A percentile compares a stretch with the other conserved stretches of the same genome.
Evolutionary conservation across 768 basidiomycete species (phyloP).

Genomic region (Boletus tomentosulus): DNA sequence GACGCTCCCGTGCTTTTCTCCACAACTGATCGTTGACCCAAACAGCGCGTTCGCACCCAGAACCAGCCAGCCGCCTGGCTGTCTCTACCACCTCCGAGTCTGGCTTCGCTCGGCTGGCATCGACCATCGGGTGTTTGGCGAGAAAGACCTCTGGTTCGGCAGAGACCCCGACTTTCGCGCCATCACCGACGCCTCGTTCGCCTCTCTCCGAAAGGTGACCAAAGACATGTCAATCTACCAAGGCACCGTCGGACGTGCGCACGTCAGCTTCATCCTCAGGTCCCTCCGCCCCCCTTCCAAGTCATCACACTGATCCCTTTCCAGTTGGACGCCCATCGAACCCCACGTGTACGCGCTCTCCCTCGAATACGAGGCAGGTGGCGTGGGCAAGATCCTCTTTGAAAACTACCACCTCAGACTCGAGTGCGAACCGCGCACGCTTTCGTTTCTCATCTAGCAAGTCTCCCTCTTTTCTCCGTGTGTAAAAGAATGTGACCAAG

Average conservation of each 20-base stretch:
- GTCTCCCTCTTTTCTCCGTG: conserved; percentile 17
- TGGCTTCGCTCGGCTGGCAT: conserved; percentile 58
- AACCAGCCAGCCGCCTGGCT: conserved; percentile 47
- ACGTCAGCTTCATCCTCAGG: conserved; percentile 55
- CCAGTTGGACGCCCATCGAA: conserved; percentile 44
- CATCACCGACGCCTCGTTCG: conserved; percentile 55
- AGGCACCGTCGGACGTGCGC: conserved; percentile 50
- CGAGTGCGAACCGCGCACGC: conserved; percentile 48
- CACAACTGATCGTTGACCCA: not conserved
- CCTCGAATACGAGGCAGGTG: conserved; percentile 62
- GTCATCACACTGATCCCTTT: not conserved
- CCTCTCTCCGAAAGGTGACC: conserved; percentile 41
- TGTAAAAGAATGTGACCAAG: not conserved
- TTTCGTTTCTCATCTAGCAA: conserved; percentile 62
- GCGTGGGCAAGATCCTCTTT: conserved; percentile 52
- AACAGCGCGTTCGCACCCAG: conserved; percentile 59
- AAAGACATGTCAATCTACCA: conserved; percentile 50
- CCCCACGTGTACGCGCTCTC: conserved; percentile 49
- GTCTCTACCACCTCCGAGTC: conserved; percentile 54
- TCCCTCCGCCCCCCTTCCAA: conserved; percentile 11
- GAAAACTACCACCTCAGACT: conserved; percentile 50
- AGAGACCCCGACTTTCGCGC: conserved; percentile 61
- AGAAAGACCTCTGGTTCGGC: conserved; percentile 63
- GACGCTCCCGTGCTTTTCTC: no score
- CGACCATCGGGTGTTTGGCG: conserved; percentile 61